Evolutionary conservation across 1,284 basidiomycete genomes (phyloP).

Genomic region (Heterobasidion annosum): DNA sequence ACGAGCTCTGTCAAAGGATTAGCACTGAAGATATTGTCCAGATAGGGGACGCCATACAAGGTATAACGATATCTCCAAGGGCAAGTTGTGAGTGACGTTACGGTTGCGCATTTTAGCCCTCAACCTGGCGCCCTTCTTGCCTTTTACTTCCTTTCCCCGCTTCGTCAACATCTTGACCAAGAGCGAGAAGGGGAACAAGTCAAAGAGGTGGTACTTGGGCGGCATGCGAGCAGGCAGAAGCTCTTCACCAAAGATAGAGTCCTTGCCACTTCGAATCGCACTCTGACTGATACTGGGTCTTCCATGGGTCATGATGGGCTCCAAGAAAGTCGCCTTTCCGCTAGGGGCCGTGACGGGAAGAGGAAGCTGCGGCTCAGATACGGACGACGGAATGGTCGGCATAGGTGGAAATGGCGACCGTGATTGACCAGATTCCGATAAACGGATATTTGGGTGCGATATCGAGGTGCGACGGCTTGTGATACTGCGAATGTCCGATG

Average conservation of each 20-base stretch:
- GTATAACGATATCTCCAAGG: slow-evolving; percentile 67
- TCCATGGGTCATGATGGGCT: neutral
- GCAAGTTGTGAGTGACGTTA: slow-evolving; percentile 55
- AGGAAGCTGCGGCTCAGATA: slow-evolving; percentile 21
- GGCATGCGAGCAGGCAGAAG: slow-evolving; percentile 52
- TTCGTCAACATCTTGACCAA: slow-evolving; percentile 38
- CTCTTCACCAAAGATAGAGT: slow-evolving; percentile 31
- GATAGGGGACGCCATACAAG: slow-evolving; percentile 29
- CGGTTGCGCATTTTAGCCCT: slow-evolving; percentile 38
- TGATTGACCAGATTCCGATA: slow-evolving; percentile 1
- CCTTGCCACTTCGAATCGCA: slow-evolving; percentile 8
- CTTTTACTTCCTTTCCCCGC: slow-evolving; percentile 39
- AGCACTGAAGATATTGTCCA: neutral
- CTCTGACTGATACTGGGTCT: neutral
- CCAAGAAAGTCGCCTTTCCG: neutral
- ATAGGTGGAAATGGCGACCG: neutral
- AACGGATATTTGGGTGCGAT: neutral
- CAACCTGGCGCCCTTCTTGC: slow-evolving; percentile 46
- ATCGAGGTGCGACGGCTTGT: neutral
- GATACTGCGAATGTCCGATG: neutral
- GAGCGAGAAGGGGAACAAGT: slow-evolving; percentile 64
- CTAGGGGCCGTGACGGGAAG: slow-evolving; percentile 20
- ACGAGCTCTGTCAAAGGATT: slow-evolving; percentile 41
- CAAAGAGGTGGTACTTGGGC: slow-evolving; percentile 54
- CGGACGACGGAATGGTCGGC: neutral